These are phyloP conservation scores for Dothideomycetes sp. DNA, from an alignment of 2,329 filamentous ascomycete species.

Conservation along the genomic window DNA sequence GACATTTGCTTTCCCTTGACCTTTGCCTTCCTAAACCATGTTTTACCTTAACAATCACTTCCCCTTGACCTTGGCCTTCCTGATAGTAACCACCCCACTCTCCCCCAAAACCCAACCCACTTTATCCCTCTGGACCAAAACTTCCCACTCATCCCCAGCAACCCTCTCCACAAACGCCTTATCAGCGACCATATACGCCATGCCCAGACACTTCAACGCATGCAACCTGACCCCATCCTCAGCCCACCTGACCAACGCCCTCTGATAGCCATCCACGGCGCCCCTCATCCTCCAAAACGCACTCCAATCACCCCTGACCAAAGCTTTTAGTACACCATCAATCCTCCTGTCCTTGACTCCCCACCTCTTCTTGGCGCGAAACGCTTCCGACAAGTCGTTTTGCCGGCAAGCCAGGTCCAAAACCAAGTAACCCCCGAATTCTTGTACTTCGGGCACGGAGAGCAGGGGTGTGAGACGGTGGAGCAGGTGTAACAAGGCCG, in stretches of 20 bases:
- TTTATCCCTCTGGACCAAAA: conserved; percentile 56
- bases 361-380: conserved; percentile 54
- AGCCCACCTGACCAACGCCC: conserved; percentile 71
- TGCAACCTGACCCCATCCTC: conserved; percentile 65
- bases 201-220: conserved; percentile 77
- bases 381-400: conserved; percentile 64
- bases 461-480: conserved; percentile 61
- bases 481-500: conserved; percentile 73
- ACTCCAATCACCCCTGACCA: conserved; percentile 77
- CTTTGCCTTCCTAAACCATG: too few relatives aligned
- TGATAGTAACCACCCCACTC: conserved; percentile 28
- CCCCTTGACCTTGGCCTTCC: conserved; percentile 8
- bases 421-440: conserved; percentile 72
- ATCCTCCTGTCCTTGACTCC: conserved; percentile 52
- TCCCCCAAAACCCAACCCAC: conserved; percentile 77
- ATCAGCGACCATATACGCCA: conserved; percentile 68
- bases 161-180: conserved; percentile 58
- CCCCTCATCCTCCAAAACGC: conserved; percentile 63
- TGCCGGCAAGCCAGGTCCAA: conserved; percentile 84
- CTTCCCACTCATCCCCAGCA: conserved; percentile 62
- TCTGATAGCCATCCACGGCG: conserved; percentile 70
- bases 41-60: too few relatives aligned
- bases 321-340: conserved; percentile 56
- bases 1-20: not conserved
- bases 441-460: conserved; percentile 61